A percentile compares a stretch with the other conserved stretches of the same genome.
Conservation (phyloP, 805 yeast species). For the Candida morakotiae region DNA sequence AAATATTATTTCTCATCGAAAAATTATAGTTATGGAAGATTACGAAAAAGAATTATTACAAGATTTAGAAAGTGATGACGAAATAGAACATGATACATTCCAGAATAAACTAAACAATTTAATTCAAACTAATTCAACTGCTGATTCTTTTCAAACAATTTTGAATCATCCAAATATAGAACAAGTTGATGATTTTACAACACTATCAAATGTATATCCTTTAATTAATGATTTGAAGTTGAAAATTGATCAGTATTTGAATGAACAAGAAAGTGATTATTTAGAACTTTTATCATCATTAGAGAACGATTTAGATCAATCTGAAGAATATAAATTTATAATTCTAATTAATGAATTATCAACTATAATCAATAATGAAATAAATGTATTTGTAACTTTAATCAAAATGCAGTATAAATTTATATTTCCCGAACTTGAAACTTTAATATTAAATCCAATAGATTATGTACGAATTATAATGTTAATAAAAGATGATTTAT, state of each 20-base stretch:
- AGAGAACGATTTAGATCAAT: constrained; percentile 18
- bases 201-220: constrained; percentile 19
- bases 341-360: constrained; percentile 52
- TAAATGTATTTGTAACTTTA: constrained; percentile 43
- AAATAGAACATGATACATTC: constrained; percentile 9
- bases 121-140: constrained; percentile 4
- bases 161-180: constrained; percentile 18
- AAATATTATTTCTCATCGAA: neutral
- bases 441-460: constrained; percentile 56
- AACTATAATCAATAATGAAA: constrained; percentile 52
- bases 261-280: constrained; percentile 24
- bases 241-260: constrained; percentile 17
- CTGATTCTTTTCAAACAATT: constrained; percentile 12
- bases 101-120: constrained; percentile 13
- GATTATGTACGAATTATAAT: constrained; percentile 55
- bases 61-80: constrained; percentile 33
- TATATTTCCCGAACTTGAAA: constrained; percentile 68
- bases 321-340: constrained; percentile 48
- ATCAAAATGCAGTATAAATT: constrained; percentile 51
- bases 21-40: constrained; percentile 19
- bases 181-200: constrained; percentile 15
- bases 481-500: constrained; percentile 47
- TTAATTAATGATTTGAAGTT: constrained; percentile 20
- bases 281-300: constrained; percentile 27
- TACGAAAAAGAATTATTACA: constrained; percentile 40